phyloP scores from a whole-genome alignment of 2,329 filamentous ascomycete species.

The Fonsecaea nubica region DNA sequence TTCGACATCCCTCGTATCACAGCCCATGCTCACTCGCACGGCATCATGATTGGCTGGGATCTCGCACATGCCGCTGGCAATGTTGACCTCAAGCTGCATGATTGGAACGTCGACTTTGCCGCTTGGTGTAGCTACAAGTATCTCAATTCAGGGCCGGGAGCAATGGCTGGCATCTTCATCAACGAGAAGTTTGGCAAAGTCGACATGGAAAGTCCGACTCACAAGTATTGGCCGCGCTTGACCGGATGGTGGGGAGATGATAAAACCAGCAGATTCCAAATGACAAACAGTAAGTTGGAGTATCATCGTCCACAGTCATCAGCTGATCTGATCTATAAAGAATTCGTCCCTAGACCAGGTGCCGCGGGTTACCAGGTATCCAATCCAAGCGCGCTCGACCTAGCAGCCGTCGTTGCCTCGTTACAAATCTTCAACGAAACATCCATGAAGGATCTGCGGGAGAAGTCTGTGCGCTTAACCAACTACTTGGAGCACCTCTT shows the following conservation, averaged over 20 bases:
- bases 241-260: constrained; percentile 86
- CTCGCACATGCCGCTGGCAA: constrained; percentile 78
- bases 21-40: constrained; percentile 71
- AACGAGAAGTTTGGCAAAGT: constrained; percentile 75
- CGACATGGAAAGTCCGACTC: constrained; percentile 35
- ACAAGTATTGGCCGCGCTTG: constrained; percentile 67
- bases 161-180: constrained; percentile 81
- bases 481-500: constrained; percentile 77
- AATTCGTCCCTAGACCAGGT: constrained; percentile 76
- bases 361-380: constrained; percentile 84
- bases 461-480: constrained; percentile 75
- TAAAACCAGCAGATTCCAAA: constrained; percentile 75
- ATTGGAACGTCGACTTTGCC: constrained; percentile 91
- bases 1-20: constrained; percentile 86
- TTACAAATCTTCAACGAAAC: constrained; percentile 77
- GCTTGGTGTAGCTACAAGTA: constrained; percentile 98
- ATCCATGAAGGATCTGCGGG: constrained; percentile 70
- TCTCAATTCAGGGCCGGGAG: constrained; percentile 82
- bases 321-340: constrained; percentile 40
- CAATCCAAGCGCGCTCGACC: constrained; percentile 80
- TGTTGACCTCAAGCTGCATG: constrained; percentile 78
- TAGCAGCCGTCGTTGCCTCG: constrained; percentile 75
- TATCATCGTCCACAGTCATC: not conserved
- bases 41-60: constrained; percentile 83
- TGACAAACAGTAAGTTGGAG: constrained; percentile 53